Evolutionary conservation across 768 basidiomycete genomes (phyloP), one percentile per base, ranked within the genome.

Genomic region (Pleurotus cornucopiae): DNA sequence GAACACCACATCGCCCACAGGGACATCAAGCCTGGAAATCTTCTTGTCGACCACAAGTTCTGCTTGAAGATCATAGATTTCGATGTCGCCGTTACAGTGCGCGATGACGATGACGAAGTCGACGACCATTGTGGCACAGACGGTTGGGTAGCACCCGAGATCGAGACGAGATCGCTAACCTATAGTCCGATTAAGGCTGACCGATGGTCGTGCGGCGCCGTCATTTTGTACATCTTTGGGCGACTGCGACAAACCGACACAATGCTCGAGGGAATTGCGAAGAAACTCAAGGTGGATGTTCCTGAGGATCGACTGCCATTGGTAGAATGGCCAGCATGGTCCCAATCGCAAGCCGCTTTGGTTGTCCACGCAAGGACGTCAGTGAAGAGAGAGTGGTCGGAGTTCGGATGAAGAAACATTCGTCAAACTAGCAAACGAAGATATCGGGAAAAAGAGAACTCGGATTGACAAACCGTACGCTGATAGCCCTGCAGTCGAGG

Each of bases 21-120:
- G 46, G 89, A 91, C 61, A 90, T 91, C 73, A 91, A 91, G 70
- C 89, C 89, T 3, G 88, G 89, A 69, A 91, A 91, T 67, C 71
- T 91, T 45, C 74, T 91, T 47, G 72, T 90, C 18, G 87, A 84
- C 44, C 72, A 88, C 63, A 82, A 84, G 60, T 86, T 87, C 49
- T 86, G 88, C 62, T 73, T 91, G 61, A 89, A 91, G 74, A 87
- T 91, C 20, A 59, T 49, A 20, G 54, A 58, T 46, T 55, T 58
- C 39, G 58, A 49, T 39, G 38, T 55, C 18, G 34, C 58, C 48
- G 30, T 55, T 39, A 30, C 2, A 25, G 58, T 58, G n/a, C 34
- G 46, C 23, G 58, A 48, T 30, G 30, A 30, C 30, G 30, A 30
- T 6, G 53, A 47, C 25, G 25, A 46, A 46, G 46, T 55, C 26